A percentile compares a stretch with the other conserved stretches of the same genome.
phyloP scores from a whole-genome alignment of 768 basidiomycete genomes.

The Agrocybe pediades region DNA sequence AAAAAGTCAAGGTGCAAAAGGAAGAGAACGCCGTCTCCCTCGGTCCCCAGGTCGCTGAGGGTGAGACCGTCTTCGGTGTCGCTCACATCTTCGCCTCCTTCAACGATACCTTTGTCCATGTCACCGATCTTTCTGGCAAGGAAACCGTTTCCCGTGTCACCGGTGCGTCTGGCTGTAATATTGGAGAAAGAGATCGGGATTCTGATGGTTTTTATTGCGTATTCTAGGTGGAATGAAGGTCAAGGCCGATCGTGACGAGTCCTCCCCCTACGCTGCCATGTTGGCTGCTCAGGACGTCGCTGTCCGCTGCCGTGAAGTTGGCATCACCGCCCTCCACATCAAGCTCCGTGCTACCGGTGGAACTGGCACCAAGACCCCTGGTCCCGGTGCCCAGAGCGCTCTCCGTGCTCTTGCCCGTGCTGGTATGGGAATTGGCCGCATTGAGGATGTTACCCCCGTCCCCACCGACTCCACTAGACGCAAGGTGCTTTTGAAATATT shows the following conservation, averaged over 20 bases:
- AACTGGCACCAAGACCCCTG: slow-evolving; percentile 98
- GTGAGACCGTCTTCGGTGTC: slow-evolving; percentile 96
- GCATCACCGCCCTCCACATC: slow-evolving; percentile 97
- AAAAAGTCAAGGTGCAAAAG: slow-evolving; percentile 75
- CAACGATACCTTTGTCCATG: slow-evolving; percentile 99
- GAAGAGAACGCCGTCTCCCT: slow-evolving; percentile 87
- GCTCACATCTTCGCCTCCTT: slow-evolving; percentile 99
- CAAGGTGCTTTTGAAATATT: slow-evolving; percentile 61
- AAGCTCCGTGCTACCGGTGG: slow-evolving; percentile 98
- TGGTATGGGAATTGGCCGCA: slow-evolving; percentile 97
- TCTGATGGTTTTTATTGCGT: slow-evolving; percentile 1
- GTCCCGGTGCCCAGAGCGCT: slow-evolving; percentile 97
- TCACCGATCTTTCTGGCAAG: slow-evolving; percentile 98
- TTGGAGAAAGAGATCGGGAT: not conserved
- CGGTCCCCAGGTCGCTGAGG: slow-evolving; percentile 94
- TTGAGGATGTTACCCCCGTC: slow-evolving; percentile 97
- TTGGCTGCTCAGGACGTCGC: slow-evolving; percentile 98
- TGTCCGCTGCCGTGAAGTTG: slow-evolving; percentile 95
- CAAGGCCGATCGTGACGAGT: slow-evolving; percentile 99
- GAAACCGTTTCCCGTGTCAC: slow-evolving; percentile 99
- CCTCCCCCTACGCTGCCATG: slow-evolving; percentile 97
- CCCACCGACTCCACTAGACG: slow-evolving; percentile 97
- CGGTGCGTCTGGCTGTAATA: slow-evolving; percentile 48
- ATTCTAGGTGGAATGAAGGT: slow-evolving; percentile 95
- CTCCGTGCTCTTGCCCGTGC: slow-evolving; percentile 97